Evolutionary conservation across 202 grass and related monocot species (phyloP).

Genomic region (Hordeum pubiflorum): DNA sequence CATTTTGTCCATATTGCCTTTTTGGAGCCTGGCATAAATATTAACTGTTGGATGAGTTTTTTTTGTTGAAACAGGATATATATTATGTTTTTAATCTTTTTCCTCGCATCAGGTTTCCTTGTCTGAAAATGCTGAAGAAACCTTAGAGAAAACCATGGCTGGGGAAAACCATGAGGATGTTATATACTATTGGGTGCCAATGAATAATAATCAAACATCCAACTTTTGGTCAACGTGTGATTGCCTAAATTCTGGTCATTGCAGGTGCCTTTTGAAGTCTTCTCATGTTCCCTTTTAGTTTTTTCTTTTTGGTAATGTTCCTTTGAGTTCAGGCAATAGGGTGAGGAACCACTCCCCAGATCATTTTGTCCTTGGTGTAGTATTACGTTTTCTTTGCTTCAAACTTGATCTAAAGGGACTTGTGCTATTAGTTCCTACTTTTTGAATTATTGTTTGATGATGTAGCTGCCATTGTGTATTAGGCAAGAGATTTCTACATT

Average conservation of each 20-base stretch:
- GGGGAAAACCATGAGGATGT: slow-evolving; percentile 62
- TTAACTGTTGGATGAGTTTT: not conserved
- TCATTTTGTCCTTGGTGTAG: not conserved
- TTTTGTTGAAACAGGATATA: not conserved
- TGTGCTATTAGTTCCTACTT: not conserved
- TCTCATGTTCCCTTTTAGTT: slow-evolving; percentile 3
- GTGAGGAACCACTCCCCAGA: not conserved
- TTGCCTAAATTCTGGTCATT: slow-evolving; percentile 67
- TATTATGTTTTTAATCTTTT: slow-evolving; percentile 4
- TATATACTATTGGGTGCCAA: slow-evolving; percentile 71
- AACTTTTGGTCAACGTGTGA: slow-evolving; percentile 89
- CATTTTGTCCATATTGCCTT: not conserved
- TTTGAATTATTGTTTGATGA: not conserved
- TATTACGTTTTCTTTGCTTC: not conserved
- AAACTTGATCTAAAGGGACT: not conserved
- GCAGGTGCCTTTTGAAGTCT: slow-evolving; percentile 53
- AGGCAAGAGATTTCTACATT: not conserved
- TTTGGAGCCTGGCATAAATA: slow-evolving; percentile 2
- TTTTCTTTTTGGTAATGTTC: not conserved
- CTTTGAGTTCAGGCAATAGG: slow-evolving; percentile 4
- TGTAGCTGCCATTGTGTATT: not conserved
- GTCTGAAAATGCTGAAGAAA: slow-evolving; percentile 68
- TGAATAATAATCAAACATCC: slow-evolving; percentile 41
- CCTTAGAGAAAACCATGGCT: slow-evolving; percentile 50
- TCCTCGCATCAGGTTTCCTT: slow-evolving; percentile 60